A percentile compares a stretch with the other conserved stretches of the same genome.
Evolutionary conservation across 2,329 filamentous ascomycete species (phyloP).

Genomic region (Parascedosporium putredinis): DNA sequence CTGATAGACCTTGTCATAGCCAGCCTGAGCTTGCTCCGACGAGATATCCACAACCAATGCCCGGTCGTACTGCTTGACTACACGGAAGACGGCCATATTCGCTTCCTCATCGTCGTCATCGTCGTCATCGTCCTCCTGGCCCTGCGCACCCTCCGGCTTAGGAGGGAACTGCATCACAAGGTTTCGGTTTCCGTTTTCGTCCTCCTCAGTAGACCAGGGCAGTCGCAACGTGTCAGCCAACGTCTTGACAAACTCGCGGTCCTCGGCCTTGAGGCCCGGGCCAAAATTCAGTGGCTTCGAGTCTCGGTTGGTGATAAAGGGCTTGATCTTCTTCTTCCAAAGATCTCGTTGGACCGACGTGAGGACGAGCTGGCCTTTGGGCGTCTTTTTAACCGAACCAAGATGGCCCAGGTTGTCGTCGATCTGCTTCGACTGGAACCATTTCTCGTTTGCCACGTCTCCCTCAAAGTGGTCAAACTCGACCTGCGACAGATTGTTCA

Average conservation of each 20-base stretch:
- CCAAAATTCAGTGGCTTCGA: constrained; percentile 62
- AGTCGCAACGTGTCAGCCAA: constrained; percentile 56
- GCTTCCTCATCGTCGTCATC: constrained; percentile 61
- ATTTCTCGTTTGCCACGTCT: constrained; percentile 78
- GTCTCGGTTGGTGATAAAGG: constrained; percentile 64
- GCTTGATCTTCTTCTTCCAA: constrained; percentile 70
- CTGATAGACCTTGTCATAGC: constrained; percentile 78
- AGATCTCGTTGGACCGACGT: constrained; percentile 72
- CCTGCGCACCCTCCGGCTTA: constrained; percentile 17
- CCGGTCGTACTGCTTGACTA: constrained; percentile 84
- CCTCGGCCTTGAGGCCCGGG: constrained; percentile 61
- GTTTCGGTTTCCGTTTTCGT: constrained; percentile 43
- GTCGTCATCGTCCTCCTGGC: constrained; percentile 54
- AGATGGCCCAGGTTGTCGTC: constrained; percentile 55
- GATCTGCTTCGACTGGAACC: constrained; percentile 80
- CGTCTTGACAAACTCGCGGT: constrained; percentile 89
- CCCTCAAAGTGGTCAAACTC: constrained; percentile 89
- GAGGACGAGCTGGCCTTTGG: constrained; percentile 58
- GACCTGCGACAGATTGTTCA: constrained; percentile 77
- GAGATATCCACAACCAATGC: constrained; percentile 75
- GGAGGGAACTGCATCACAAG: constrained; percentile 40
- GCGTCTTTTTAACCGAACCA: constrained; percentile 40
- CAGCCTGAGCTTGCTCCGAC: constrained; percentile 65
- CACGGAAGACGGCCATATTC: constrained; percentile 70
- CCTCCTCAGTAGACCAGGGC: constrained; percentile 46